Evolutionary conservation across 202 grass and related monocot species (phyloP), one percentile per base, ranked within the genome.

Genomic region (Thinopyrum obtusiflorum): DNA sequence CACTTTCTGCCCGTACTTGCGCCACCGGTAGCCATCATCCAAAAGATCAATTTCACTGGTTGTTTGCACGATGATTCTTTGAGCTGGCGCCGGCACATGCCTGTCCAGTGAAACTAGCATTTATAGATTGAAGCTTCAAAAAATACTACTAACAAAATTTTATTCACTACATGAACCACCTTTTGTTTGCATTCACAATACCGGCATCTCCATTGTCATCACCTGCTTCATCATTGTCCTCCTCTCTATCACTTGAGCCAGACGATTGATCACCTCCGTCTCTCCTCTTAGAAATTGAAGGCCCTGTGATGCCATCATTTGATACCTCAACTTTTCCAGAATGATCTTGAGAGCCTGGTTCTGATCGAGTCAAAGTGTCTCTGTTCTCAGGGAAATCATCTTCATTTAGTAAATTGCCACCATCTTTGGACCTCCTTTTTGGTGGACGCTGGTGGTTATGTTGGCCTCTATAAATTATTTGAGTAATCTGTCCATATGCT

Each of bases 21-120:
- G 93, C 97, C 97, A 99, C 70, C 87, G 90, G 61, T 87, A 99
- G 11, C 97, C 97, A 91, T 99, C 97, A 88, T 99, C 97, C 83
- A 99, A 83, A 92, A 99, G 91, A 96, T 99, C 97, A 91, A 99
- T 90, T 81, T 91, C 90, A 77, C 93, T 99, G 69, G 73, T 94
- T 69, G 97, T 94, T 89, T 99, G 97, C 73, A 99, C 92, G 70
- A 99, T 99, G 82, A 99, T 97, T 80, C 89, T 94, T 73, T 91
- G 92, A 78, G 86, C 82, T 88, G 89, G 82, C 53, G 86, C 24
- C 57, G 84, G 72, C 37, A 89, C 51, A 70, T 87, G 82, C 77
- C 93, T 95, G 82, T 59, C 20, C 73, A 86, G 87, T 66, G 84
- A 87, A 90, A 91, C 39, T 84, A 80, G 74, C 11, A 73, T 77